Evolutionary conservation across 2,329 filamentous ascomycete species (phyloP), one percentile per base, ranked within the genome.

Genomic region (Cryoendolithus antarcticus): DNA sequence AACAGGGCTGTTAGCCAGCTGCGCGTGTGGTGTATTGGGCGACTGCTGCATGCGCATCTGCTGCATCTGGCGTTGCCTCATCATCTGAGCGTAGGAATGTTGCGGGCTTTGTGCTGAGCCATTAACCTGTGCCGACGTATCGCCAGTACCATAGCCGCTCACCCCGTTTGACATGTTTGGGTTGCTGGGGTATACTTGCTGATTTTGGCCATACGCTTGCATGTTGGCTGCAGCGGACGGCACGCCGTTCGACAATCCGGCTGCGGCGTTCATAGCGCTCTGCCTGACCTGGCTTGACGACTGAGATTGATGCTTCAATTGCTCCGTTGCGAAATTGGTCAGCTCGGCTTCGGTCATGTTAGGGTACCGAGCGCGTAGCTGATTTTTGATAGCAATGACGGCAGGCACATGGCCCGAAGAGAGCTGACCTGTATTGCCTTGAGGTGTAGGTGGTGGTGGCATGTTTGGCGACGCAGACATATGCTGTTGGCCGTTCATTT

Each of bases 321-420:
- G 63, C 30, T 74, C 66, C 2, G 65, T 70, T 3, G 73, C 70
- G 45, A 72, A 53, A 31, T 65, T 64, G 40, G 62, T 67, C 7
- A 76, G 61, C 52, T 77, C 70, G 19, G 76, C 72, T 3, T 66
- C 62, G 1, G 69, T 60, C 45, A 72, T 58, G 39, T 65, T 63
- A 1, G 72, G 72, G 45, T 73, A 65, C 46, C 57, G 66, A 39
- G 60, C 60, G 45, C 70, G 66, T 10, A 75, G 64, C 30, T 70
- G 66, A 44, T 65, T 70, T 42, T 67, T 63, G 39, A 74, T 65
- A 41, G 63, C 67, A 40, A 67, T 70, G 42, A 76, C 69, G 6
- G 67, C 67, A 9, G 72, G 71, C 33, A 74, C 65, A 47, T 71
- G 67, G 13, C 70, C 69, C 35, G 63, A 70, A 13, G 66, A 71